Evolutionary conservation across 371 early-diverging fungal genomes (phyloP), one percentile per base, ranked within the genome.

Genomic region (Batkoa obscura): DNA sequence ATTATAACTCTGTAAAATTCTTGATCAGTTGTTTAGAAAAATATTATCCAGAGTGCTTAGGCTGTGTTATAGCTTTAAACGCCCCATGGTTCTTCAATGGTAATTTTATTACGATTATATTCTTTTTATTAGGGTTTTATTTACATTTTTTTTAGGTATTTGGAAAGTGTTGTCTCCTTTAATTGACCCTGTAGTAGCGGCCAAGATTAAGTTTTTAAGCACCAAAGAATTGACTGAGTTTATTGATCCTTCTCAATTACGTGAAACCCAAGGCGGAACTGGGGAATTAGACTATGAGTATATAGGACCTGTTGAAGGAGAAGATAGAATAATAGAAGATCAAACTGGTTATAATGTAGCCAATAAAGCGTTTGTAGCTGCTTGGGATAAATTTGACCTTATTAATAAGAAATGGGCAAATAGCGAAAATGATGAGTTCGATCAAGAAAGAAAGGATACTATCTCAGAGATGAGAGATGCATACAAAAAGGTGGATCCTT

Each of bases 1-100:
- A 88, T 67, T 79, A 77, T 56, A 76, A 73, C 38, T 78, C 81
- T 53, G 80, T 86, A 55, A 84, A 85, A 65, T 88, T 88, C 62
- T 70, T 91, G 53, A 69, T 90, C 57, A 70, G 68, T 47, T 81
- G 80, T 60, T 78, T 91, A 50, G 83, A 94, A 68, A 74, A 79
- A 1, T 87, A 86, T 64, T 93, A 94, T 61, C 94, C 94, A 17
- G 94, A 93, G 59, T 79, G 80, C 8, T 73, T 93, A 12, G 90
- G 86, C n/a, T 61, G 67, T 1, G 73, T 78, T 37, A 64, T 84
- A 15, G 76, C 92, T 42, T 82, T 90, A 59, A 81, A 81, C 55
- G 91, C 91, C 0, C 93, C 94, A 10, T 85, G 89, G 80, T 74
- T 89, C 50, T 92, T 93, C 68, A 75, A 78, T 53, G 83, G 88